Conservation (phyloP, 2,329 filamentous ascomycete genomes). For the Xylariaceae sp. region DNA sequence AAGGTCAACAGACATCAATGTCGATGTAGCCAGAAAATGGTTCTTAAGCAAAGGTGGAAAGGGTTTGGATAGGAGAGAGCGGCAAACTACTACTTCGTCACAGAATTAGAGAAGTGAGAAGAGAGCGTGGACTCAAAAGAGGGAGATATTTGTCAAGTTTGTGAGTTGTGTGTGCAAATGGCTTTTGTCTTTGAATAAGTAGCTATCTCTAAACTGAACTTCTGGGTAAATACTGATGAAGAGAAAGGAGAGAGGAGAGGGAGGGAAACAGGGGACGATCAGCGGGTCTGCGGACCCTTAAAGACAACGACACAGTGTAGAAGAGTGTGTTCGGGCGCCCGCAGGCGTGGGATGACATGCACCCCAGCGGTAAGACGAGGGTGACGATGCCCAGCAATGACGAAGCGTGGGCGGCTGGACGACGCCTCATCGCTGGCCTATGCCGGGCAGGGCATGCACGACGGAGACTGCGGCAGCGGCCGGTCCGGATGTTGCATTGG, state of each 20-base stretch:
- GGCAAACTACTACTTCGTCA: constrained; percentile 19
- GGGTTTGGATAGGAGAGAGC: constrained; percentile 12
- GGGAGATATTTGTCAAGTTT: no score
- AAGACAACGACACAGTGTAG: constrained; percentile 17
- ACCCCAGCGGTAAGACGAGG: constrained; percentile 17
- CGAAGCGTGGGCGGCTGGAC: background rate
- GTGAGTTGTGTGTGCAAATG: background rate
- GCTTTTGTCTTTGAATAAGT: background rate
- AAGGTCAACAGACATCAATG: constrained; percentile 58
- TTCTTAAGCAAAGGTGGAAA: constrained; percentile 23
- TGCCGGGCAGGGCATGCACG: background rate
- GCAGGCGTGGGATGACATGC: constrained; percentile 18
- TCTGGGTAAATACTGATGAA: constrained; percentile 13
- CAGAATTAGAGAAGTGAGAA: no score
- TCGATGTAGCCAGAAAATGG: constrained; percentile 33
- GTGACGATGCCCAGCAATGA: constrained; percentile 4
- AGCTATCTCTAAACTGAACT: background rate
- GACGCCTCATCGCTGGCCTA: constrained; percentile 7
- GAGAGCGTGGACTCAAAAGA: no score
- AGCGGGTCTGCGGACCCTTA: constrained; percentile 19
- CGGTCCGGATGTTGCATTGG: constrained; percentile 18
- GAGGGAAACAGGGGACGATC: constrained; percentile 17
- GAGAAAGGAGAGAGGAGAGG: constrained; percentile 18
- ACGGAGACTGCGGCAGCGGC: constrained; percentile 21
- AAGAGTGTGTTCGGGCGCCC: constrained; percentile 2